These are phyloP conservation scores for Saccharomyces mikatae DNA, from an alignment of 805 yeast genomes.

Conservation along the genomic window DNA sequence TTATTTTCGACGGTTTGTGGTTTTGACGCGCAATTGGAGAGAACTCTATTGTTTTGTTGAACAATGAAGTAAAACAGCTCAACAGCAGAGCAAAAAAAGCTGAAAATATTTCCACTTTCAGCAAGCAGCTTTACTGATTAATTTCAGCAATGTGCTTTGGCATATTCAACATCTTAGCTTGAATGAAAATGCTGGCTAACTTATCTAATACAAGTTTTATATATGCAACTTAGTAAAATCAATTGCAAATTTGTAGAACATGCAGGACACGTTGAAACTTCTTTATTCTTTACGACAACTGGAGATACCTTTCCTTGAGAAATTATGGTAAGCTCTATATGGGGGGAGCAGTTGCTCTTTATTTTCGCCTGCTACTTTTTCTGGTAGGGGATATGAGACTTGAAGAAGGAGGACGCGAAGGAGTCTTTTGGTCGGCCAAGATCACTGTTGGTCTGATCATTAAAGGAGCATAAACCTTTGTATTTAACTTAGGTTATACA, in stretches of 20 bases:
- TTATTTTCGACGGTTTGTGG: background rate
- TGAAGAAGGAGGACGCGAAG: background rate
- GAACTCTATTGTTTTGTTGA: background rate
- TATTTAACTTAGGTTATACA: background rate
- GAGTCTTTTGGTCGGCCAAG: background rate
- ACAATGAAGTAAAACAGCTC: background rate
- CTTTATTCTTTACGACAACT: background rate
- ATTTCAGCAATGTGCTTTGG: background rate
- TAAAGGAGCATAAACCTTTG: background rate
- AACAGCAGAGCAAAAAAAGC: background rate
- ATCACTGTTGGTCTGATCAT: background rate
- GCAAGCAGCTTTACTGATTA: background rate
- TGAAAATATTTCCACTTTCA: background rate
- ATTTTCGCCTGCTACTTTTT: background rate
- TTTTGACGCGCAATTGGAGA: background rate
- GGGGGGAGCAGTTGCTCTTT: background rate
- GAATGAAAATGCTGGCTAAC: background rate
- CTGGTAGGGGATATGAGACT: background rate
- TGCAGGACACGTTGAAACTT: background rate
- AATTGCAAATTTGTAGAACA: background rate
- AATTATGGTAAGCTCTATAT: background rate
- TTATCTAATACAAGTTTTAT: background rate
- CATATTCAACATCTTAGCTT: background rate
- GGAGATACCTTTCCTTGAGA: background rate
- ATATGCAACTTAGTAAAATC: background rate